Evolutionary conservation across 2,329 filamentous ascomycete genomes (phyloP).

Genomic region (Hortaea sp.): DNA sequence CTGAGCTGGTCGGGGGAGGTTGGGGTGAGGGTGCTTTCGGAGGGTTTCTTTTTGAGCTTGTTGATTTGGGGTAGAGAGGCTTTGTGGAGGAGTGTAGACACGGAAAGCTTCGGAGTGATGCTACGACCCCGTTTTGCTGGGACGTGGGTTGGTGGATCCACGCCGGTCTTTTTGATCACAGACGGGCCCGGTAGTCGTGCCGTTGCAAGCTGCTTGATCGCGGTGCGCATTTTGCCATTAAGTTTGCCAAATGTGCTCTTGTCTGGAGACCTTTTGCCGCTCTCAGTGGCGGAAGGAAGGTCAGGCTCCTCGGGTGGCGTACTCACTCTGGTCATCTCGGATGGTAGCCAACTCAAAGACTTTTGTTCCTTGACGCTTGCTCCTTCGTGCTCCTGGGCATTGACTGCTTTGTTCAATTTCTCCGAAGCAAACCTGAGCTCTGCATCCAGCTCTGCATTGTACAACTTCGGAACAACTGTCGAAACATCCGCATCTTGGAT

Average conservation of each 20-base stretch:
- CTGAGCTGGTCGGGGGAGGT: not conserved
- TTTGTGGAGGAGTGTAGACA: slow-evolving; percentile 14
- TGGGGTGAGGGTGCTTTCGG: not conserved
- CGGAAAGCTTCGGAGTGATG: slow-evolving; percentile 13
- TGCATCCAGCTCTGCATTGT: too few relatives aligned
- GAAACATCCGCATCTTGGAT: not conserved
- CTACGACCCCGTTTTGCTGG: not conserved
- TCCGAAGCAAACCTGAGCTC: too few relatives aligned
- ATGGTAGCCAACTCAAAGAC: slow-evolving; percentile 8
- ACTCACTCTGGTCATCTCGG: slow-evolving; percentile 17
- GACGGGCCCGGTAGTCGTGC: not conserved
- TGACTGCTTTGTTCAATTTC: too few relatives aligned
- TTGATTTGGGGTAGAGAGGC: slow-evolving; percentile 4
- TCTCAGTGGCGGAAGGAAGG: too few relatives aligned
- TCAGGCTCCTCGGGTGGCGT: slow-evolving; percentile 17
- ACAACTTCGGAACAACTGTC: too few relatives aligned
- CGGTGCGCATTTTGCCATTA: not conserved
- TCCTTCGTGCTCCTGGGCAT: too few relatives aligned
- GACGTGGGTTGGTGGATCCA: too few relatives aligned
- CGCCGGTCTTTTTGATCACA: too few relatives aligned
- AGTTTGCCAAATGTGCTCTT: not conserved
- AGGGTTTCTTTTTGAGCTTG: slow-evolving; percentile 5
- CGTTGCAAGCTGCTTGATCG: not conserved
- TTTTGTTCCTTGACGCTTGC: too few relatives aligned
- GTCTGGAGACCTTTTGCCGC: too few relatives aligned